phyloP scores from a whole-genome alignment of 257 asterid genomes.

The Coffea canephora region DNA sequence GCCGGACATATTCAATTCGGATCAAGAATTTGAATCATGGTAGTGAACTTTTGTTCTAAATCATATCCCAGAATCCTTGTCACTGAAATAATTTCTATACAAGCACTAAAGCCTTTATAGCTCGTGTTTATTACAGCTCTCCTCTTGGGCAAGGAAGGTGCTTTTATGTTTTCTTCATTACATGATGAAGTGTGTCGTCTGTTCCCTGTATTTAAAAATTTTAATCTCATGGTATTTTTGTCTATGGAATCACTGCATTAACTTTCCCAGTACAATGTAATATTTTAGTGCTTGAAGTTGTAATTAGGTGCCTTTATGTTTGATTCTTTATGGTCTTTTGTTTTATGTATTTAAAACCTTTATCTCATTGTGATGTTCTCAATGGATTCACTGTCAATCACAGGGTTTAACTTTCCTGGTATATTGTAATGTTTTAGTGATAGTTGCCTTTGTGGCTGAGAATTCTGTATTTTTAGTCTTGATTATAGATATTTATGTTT shows the following conservation, averaged over 20 bases:
- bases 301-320: too few relatives aligned
- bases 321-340: too few relatives aligned
- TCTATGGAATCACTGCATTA: neutral
- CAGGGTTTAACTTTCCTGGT: neutral
- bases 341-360: too few relatives aligned
- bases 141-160: neutral
- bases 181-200: neutral
- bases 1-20: constrained; percentile 97
- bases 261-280: too few relatives aligned
- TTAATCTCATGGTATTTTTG: neutral
- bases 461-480: neutral
- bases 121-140: neutral
- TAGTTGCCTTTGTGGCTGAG: neutral
- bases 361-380: too few relatives aligned
- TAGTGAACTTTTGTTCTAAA: constrained; percentile 22
- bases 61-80: neutral
- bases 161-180: neutral
- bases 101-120: neutral
- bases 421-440: neutral
- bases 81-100: neutral
- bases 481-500: neutral
- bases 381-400: neutral
- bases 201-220: neutral
- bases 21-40: constrained; percentile 96
- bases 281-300: neutral